Percentiles rank a stretch among this genome's conserved stretches.
Evolutionary conservation across 2,329 filamentous ascomycete species (phyloP).

Genomic region (Colletotrichum australisinense): DNA sequence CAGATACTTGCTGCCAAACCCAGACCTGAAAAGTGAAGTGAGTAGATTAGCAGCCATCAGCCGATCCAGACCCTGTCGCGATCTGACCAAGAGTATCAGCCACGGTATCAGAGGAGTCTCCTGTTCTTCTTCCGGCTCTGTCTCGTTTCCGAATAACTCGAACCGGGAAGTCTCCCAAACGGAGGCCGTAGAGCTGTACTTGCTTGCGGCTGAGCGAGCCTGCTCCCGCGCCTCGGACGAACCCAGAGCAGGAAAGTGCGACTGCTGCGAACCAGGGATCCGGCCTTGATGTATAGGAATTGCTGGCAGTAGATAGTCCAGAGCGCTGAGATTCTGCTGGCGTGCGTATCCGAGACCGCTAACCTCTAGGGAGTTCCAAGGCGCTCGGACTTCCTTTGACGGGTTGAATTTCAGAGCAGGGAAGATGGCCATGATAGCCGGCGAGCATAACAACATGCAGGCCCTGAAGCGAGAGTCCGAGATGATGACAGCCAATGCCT

Average conservation of each 20-base stretch:
- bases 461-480: slow-evolving; percentile 83
- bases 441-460: slow-evolving; percentile 76
- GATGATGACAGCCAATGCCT: slow-evolving; percentile 82
- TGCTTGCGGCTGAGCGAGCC: slow-evolving; percentile 41
- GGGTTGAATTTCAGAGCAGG: slow-evolving; percentile 67
- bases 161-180: slow-evolving; percentile 47
- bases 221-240: slow-evolving; percentile 53
- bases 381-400: slow-evolving; percentile 58
- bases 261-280: slow-evolving; percentile 42
- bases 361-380: slow-evolving; percentile 65
- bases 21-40: slow-evolving; percentile 75
- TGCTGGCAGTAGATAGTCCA: slow-evolving; percentile 74
- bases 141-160: slow-evolving; percentile 40
- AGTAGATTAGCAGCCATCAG: slow-evolving; percentile 78
- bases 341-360: slow-evolving; percentile 60
- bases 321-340: slow-evolving; percentile 61
- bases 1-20: slow-evolving; percentile 68
- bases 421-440: slow-evolving; percentile 76
- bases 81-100: slow-evolving; percentile 74
- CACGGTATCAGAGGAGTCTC: slow-evolving; percentile 81
- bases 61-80: slow-evolving; percentile 67
- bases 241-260: slow-evolving; percentile 66
- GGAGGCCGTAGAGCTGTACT: slow-evolving; percentile 41
- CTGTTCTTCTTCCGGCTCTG: slow-evolving; percentile 63
- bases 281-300: slow-evolving; percentile 54